Conservation (phyloP, 2,329 filamentous ascomycete genomes). For the Aspergillus ustus region DNA sequence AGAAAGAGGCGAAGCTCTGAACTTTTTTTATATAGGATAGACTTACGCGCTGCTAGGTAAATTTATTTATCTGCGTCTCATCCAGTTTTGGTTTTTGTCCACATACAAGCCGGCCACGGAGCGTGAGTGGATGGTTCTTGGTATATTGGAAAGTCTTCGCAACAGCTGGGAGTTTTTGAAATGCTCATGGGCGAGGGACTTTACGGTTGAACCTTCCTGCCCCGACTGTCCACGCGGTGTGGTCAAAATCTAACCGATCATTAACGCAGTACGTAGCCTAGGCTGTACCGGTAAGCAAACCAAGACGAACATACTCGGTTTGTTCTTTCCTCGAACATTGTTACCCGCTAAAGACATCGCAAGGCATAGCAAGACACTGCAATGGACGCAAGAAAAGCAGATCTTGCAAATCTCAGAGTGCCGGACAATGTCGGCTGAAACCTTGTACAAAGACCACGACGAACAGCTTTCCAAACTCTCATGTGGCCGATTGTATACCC, state of each 20-base stretch:
- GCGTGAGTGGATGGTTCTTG: not conserved
- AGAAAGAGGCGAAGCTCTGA: constrained; percentile 61
- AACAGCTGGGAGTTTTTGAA: not conserved
- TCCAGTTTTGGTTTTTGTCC: no score
- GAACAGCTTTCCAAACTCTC: not conserved
- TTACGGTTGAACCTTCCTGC: not conserved
- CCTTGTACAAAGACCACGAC: not conserved
- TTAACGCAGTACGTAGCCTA: not conserved
- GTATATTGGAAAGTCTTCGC: not conserved
- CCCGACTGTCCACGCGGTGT: not conserved
- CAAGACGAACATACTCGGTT: not conserved
- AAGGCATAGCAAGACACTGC: not conserved
- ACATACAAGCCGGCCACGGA: not conserved
- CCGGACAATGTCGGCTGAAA: not conserved
- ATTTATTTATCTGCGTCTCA: no score
- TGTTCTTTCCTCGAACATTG: not conserved
- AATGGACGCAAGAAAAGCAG: not conserved
- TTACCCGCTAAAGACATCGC: not conserved
- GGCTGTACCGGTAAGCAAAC: not conserved
- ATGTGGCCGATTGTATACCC: not conserved
- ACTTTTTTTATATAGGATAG: not conserved
- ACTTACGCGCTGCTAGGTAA: not conserved
- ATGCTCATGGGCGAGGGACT: not conserved
- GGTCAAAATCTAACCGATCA: not conserved
- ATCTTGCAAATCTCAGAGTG: not conserved